A percentile compares a stretch with the other conserved stretches of the same genome.
Evolutionary conservation across 192 early-diverging fungal species (phyloP).

Genomic region (Phycomyces blakesleeanus): DNA sequence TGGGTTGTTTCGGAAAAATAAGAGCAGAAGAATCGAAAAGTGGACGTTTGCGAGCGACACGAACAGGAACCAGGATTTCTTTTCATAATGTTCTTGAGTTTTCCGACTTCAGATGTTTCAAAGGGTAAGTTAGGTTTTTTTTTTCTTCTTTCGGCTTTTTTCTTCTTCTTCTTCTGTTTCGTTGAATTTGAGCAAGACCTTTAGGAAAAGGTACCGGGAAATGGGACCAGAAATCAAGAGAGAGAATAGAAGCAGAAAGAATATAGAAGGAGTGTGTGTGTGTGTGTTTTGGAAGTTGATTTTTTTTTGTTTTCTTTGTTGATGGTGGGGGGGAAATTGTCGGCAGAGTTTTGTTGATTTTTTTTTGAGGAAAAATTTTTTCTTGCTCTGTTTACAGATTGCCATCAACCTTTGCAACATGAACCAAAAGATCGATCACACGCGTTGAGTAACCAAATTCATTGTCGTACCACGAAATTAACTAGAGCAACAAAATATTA

Average conservation of each 20-base stretch:
- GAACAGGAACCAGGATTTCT: no score
- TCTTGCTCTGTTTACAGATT: no score
- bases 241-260: no score
- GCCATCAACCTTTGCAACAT: slow-evolving; percentile 52
- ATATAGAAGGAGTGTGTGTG: neutral
- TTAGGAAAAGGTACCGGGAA: no score
- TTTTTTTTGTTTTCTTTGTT: neutral
- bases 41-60: neutral
- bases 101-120: neutral
- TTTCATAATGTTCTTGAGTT: no score
- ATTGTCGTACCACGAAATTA: slow-evolving; percentile 36
- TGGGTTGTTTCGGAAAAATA: no score
- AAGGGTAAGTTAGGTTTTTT: neutral
- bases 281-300: neutral
- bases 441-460: slow-evolving; percentile 89
- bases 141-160: slow-evolving; percentile 3
- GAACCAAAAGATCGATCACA: slow-evolving; percentile 80
- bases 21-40: neutral
- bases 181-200: no score
- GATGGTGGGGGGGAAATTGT: no score
- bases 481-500: slow-evolving; percentile 44
- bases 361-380: no score
- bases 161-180: no score
- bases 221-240: no score
- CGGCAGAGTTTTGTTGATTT: no score